These are phyloP conservation scores for Trametes cingulata DNA, from an alignment of 768 basidiomycete species.

Conservation along the genomic window DNA sequence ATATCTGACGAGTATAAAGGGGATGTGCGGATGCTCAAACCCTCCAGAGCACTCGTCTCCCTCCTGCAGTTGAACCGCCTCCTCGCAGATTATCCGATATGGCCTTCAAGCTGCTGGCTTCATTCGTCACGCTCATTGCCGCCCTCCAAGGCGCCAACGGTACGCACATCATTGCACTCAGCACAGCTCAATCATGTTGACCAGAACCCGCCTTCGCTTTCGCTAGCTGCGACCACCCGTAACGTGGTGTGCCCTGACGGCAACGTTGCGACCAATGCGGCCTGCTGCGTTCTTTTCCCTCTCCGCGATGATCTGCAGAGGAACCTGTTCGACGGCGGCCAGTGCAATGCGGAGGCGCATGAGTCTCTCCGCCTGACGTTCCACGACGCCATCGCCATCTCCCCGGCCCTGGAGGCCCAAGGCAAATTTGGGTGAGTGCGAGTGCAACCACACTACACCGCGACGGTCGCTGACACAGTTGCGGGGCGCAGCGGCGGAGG, in stretches of 20 bases:
- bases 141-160: conserved; percentile 19
- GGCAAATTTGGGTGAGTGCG: conserved; percentile 15
- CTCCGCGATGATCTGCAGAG: conserved; percentile 34
- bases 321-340: conserved; percentile 31
- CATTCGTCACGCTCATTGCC: conserved; percentile 20
- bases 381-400: conserved; percentile 30
- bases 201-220: background rate
- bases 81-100: conserved; percentile 12
- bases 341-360: conserved; percentile 33
- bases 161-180: background rate
- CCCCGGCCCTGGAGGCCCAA: conserved; percentile 22
- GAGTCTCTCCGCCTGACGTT: conserved; percentile 31
- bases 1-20: background rate
- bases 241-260: conserved; percentile 32
- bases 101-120: conserved; percentile 25
- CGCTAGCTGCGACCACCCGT: conserved; percentile 5
- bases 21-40: too few species aligned
- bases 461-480: background rate
- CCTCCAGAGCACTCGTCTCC: background rate
- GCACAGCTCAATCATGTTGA: too few species aligned
- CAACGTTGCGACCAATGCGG: conserved; percentile 32
- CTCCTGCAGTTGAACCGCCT: background rate
- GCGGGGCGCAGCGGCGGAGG: conserved; percentile 27
- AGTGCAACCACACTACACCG: background rate
- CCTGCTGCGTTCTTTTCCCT: conserved; percentile 35